A percentile compares a stretch with the other conserved stretches of the same genome.
Conservation (phyloP, 2,329 filamentous ascomycete species). For the Aspergillus ochraceus region DNA sequence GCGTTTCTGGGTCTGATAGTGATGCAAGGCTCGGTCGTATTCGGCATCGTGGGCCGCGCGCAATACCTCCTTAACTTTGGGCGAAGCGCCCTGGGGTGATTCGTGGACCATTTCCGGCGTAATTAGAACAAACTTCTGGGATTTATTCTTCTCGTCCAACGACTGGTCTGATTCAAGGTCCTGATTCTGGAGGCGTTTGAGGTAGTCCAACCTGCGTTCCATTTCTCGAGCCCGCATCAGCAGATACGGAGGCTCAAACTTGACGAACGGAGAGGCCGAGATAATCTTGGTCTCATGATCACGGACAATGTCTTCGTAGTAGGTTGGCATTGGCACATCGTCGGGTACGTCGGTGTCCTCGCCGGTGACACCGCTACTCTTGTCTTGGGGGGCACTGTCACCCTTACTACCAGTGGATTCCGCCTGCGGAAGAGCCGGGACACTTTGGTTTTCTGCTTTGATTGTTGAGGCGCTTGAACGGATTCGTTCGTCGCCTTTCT, state of each 20-base stretch:
- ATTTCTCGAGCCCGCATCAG: slow-evolving; percentile 90
- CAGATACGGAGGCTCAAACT: slow-evolving; percentile 90
- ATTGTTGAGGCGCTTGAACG: slow-evolving; percentile 6
- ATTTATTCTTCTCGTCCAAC: slow-evolving; percentile 62
- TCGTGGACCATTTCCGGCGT: slow-evolving; percentile 93
- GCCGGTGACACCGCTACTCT: slow-evolving; percentile 12
- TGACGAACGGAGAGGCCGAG: slow-evolving; percentile 94
- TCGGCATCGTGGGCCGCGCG: slow-evolving; percentile 95
- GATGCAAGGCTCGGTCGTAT: slow-evolving; percentile 91
- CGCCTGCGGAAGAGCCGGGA: slow-evolving; percentile 14
- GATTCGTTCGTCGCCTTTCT: slow-evolving; percentile 7
- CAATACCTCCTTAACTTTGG: slow-evolving; percentile 87
- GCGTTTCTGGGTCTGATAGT: slow-evolving; percentile 88
- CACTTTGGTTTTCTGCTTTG: slow-evolving; percentile 8
- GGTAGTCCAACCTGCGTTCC: slow-evolving; percentile 77
- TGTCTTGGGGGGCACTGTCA: slow-evolving; percentile 17
- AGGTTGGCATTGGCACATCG: slow-evolving; percentile 81
- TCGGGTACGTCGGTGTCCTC: slow-evolving; percentile 62
- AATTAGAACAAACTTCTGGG: slow-evolving; percentile 82
- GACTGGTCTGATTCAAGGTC: slow-evolving; percentile 41
- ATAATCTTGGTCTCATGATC: slow-evolving; percentile 91
- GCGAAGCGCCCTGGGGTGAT: slow-evolving; percentile 74
- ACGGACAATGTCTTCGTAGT: slow-evolving; percentile 91
- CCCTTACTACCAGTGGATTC: slow-evolving; percentile 17
- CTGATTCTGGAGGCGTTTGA: slow-evolving; percentile 81